Percentiles rank a stretch among this genome's conserved stretches.
phyloP scores from a whole-genome alignment of 257 asterid genomes.

The Nicotiana tabacum region DNA sequence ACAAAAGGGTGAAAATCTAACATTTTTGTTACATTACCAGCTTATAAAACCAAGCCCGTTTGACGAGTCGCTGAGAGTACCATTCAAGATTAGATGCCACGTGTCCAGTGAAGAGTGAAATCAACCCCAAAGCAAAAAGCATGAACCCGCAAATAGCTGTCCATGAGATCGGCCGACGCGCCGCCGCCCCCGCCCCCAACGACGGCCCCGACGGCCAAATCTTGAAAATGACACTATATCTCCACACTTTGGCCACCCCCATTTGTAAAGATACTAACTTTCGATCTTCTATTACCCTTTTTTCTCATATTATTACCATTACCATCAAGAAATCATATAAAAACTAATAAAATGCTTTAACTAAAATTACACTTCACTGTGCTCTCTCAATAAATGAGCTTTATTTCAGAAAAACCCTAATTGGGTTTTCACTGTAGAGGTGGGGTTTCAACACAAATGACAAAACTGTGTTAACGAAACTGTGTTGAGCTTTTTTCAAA shows the following conservation, averaged over 20 bases:
- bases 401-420: not conserved
- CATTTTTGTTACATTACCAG: slow-evolving; percentile 27
- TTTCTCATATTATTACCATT: slow-evolving; percentile 20
- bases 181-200: slow-evolving; percentile 25
- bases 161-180: slow-evolving; percentile 68
- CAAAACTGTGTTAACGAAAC: not conserved
- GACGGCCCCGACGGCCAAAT: slow-evolving; percentile 17
- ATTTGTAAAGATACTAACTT: slow-evolving; percentile 27
- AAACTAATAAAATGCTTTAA: not conserved
- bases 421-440: slow-evolving; percentile 11
- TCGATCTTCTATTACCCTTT: slow-evolving; percentile 31
- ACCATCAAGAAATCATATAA: not conserved
- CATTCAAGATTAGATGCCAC: slow-evolving; percentile 89
- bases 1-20: not conserved
- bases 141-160: slow-evolving; percentile 70
- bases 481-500: not conserved
- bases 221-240: slow-evolving; percentile 20
- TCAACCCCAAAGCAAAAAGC: slow-evolving; percentile 79
- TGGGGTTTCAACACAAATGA: not conserved
- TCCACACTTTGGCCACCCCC: slow-evolving; percentile 70
- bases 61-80: slow-evolving; percentile 79
- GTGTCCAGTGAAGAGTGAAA: slow-evolving; percentile 94
- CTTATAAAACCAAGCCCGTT: slow-evolving; percentile 49
- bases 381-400: not conserved
- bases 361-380: not conserved